phyloP scores from a whole-genome alignment of 495 filamentous ascomycete species.

The Lasiosphaeriaceae sp. region DNA sequence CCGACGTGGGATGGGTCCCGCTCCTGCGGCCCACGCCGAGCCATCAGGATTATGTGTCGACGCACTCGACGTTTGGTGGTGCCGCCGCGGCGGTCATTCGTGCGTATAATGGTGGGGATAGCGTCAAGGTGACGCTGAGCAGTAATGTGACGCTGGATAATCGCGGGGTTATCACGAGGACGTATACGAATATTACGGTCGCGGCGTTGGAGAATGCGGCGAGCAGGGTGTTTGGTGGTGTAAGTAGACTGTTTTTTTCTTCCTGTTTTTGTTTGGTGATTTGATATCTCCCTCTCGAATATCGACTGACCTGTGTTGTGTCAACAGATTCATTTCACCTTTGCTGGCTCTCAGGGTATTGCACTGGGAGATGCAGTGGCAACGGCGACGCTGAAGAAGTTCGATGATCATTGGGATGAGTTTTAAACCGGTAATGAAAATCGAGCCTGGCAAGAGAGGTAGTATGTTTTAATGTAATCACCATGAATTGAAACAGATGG shows the following conservation, averaged over 20 bases:
- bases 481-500: too few relatives aligned
- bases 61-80: conserved; percentile 33
- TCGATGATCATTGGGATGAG: conserved; percentile 24
- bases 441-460: too few relatives aligned
- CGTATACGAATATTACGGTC: conserved; percentile 18
- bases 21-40: conserved; percentile 31
- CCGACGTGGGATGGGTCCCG: conserved; percentile 25
- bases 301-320: neutral
- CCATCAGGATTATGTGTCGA: conserved; percentile 34
- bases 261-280: neutral
- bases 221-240: conserved; percentile 30
- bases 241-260: conserved; percentile 17
- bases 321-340: conserved; percentile 29
- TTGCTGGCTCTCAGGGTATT: conserved; percentile 22
- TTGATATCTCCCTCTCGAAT: neutral
- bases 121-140: conserved; percentile 20
- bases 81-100: conserved; percentile 26
- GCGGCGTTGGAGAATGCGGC: conserved; percentile 27
- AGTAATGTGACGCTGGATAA: conserved; percentile 31
- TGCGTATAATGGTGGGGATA: conserved; percentile 22
- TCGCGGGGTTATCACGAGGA: conserved; percentile 26
- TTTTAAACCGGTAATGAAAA: conserved; percentile 9
- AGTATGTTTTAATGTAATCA: too few relatives aligned
- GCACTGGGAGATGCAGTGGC: conserved; percentile 23
- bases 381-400: conserved; percentile 17